Evolutionary conservation across 176 grass and related monocot species (phyloP).

Genomic region (Triticum urartu): DNA sequence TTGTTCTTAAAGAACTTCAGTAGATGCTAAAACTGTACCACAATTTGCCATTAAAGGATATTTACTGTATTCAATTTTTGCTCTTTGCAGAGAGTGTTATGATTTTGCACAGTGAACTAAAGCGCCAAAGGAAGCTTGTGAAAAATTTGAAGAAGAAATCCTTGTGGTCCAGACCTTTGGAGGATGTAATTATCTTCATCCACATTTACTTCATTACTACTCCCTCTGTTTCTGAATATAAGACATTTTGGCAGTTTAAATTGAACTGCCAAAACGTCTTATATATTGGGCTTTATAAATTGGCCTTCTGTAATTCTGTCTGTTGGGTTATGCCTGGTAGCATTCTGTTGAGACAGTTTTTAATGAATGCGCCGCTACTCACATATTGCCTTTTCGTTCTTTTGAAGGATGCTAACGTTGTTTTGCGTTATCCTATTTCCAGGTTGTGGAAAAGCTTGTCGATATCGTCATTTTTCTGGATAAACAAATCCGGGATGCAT

Average conservation of each 20-base stretch:
- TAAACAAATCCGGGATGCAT: conserved; percentile 68
- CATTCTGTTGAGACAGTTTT: neutral
- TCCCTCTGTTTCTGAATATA: too few relatives aligned
- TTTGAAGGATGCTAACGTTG: conserved; percentile 12
- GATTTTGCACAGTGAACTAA: conserved; percentile 89
- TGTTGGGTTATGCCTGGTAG: neutral
- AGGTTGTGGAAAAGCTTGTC: conserved; percentile 97
- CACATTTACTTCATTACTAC: neutral
- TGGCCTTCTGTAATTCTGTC: neutral
- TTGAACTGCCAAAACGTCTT: too few relatives aligned
- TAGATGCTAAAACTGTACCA: neutral
- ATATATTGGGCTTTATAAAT: neutral
- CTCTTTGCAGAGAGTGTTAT: conserved; percentile 67
- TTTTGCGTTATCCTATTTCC: conserved; percentile 19
- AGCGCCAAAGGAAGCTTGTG: conserved; percentile 87
- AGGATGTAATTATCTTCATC: conserved; percentile 61
- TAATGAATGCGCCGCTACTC: neutral
- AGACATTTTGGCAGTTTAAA: too few relatives aligned
- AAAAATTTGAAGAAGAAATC: conserved; percentile 98
- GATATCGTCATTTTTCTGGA: conserved; percentile 78
- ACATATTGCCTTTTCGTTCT: neutral
- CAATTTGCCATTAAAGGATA: neutral
- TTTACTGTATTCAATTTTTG: conserved; percentile 1
- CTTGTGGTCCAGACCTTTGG: conserved; percentile 84
- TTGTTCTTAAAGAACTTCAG: neutral